Conservation (phyloP, 2,329 filamentous ascomycete genomes). For the Gnomoniopsis smithogilvyi region DNA sequence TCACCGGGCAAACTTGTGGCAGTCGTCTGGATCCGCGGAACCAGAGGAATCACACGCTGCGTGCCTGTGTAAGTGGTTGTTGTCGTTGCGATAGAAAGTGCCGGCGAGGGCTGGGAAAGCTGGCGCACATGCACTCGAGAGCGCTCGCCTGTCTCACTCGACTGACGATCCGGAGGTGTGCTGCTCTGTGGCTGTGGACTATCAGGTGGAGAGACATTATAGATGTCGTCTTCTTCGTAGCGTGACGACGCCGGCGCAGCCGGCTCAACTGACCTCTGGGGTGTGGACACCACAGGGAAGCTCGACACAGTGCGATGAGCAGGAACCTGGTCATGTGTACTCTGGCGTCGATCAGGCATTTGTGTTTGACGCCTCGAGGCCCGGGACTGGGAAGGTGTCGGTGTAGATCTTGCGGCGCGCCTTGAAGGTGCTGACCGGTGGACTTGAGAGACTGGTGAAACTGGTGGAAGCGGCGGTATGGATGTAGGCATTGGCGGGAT, state of each 20-base stretch:
- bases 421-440: background rate
- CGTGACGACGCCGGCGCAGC: background rate
- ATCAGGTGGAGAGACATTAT: conserved; percentile 44
- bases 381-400: background rate
- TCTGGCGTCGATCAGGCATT: conserved; percentile 9
- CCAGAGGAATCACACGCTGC: conserved; percentile 18
- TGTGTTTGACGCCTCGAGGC: conserved; percentile 10
- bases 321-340: background rate
- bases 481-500: conserved; percentile 23
- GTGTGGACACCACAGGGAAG: conserved; percentile 28
- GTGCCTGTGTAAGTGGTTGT: conserved; percentile 17
- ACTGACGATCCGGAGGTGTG: conserved; percentile 15
- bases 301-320: conserved; percentile 33
- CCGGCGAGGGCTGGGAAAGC: conserved; percentile 5
- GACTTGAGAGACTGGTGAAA: conserved; percentile 9
- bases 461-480: conserved; percentile 23
- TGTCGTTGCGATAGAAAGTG: conserved; percentile 11
- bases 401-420: background rate
- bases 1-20: conserved; percentile 16
- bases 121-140: background rate
- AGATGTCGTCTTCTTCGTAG: conserved; percentile 37
- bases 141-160: conserved; percentile 13
- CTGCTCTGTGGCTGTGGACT: conserved; percentile 31
- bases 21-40: conserved; percentile 21
- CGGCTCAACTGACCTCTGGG: conserved; percentile 8